Evolutionary conservation across 192 early-diverging fungal species (phyloP), one percentile per base, ranked within the genome.

Genomic region (Rhizophagus clarus): DNA sequence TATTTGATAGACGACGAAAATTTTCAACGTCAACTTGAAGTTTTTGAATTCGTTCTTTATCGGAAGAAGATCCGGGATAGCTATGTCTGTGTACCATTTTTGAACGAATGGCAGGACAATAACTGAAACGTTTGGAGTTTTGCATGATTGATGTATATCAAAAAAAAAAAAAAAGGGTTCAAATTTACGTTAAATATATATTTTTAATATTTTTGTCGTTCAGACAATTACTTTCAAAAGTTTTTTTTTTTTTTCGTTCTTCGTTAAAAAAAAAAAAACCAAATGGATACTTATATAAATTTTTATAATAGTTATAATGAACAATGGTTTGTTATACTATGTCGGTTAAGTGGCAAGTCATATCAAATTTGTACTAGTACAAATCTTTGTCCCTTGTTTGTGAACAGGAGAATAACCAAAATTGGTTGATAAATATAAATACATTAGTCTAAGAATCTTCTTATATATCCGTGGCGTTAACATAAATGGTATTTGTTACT

Each of bases 1-100:
- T n/a, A 70, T 70, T 70, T n/a, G 68, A 70, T 24, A 40, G 20
- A 10, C 68, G 29, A 34, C 68, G 68, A 40, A 42, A 26, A 24
- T 70, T 67, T 67, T 67, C 15, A 29, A 66, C 24, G 14, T 28
- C 12, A 67, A 31, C 31, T 67, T 31, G 14, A 17, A 5, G 14
- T 31, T 67, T 31, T 20, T 32, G 4, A 67, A 31, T 17, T 32
- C 2, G 4, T 24, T 24, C 7, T 22, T 15, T 67, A 2, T 31
- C 31, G 5, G 15, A n/a, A 17, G 26, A 20, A 31, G 2, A 15
- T 56, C 64, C 64, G 2, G 64, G 64, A 67, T 67, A 67, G 31
- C 64, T 67, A 67, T 67, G 12, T 28, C 64, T 28, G 32, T 32
- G 20, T 17, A 17, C 11, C 31, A 32, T 32, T 28, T 67, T 29